A percentile compares a stretch with the other conserved stretches of the same genome.
Conservation (phyloP, 2,329 filamentous ascomycete species). For the Cercospora nicotianae region DNA sequence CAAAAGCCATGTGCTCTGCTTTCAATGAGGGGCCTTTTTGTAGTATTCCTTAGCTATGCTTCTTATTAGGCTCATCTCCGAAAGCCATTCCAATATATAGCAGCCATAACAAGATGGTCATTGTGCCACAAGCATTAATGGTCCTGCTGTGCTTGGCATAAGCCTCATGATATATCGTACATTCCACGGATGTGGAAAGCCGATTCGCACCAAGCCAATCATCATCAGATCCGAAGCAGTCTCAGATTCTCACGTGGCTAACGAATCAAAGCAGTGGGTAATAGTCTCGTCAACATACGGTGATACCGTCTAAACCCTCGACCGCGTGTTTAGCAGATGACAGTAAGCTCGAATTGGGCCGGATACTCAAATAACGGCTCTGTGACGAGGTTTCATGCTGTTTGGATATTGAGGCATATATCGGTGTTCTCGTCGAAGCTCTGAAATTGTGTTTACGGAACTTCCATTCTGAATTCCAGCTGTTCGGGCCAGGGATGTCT, state of each 20-base stretch:
- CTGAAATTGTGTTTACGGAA: conserved; percentile 10
- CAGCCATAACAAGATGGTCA: conserved; percentile 1
- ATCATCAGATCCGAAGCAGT: background rate
- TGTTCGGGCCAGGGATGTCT: background rate
- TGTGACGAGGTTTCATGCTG: background rate
- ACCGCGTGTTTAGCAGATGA: background rate
- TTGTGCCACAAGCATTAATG: background rate
- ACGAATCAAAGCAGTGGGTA: background rate
- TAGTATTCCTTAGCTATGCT: background rate
- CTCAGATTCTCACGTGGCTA: background rate
- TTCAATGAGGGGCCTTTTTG: background rate
- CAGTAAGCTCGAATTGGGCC: background rate
- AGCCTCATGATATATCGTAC: background rate
- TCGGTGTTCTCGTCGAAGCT: background rate
- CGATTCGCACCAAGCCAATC: background rate
- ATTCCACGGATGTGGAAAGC: conserved; percentile 3
- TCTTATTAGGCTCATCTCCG: background rate
- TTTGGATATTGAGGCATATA: background rate
- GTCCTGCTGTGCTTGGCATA: background rate
- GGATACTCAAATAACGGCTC: background rate
- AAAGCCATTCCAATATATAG: conserved; percentile 5
- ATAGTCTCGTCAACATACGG: background rate
- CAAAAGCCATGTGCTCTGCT: background rate
- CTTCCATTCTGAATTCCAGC: conserved; percentile 1
- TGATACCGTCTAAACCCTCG: background rate